Evolutionary conservation across 164 flowering plant species (phyloP).

Genomic region (Piper betle): DNA sequence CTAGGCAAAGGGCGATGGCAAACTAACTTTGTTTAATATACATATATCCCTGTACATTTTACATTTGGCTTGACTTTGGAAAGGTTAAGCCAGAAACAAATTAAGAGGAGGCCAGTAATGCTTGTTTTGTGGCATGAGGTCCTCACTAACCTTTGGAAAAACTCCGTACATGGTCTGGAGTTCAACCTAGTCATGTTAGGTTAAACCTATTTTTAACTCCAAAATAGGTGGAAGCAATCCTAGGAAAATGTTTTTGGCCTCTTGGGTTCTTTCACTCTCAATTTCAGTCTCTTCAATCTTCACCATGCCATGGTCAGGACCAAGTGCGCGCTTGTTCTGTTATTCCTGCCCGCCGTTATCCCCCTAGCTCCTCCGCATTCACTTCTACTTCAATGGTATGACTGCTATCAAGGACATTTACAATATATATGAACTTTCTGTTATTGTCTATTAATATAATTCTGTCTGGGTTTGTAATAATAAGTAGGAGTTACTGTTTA

Average conservation of each 20-base stretch:
- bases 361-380: too few relatives aligned
- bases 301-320: conserved; percentile 8
- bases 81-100: conserved; percentile 6
- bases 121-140: conserved; percentile 14
- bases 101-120: conserved; percentile 1
- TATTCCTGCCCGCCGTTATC: background rate
- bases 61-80: conserved; percentile 9
- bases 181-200: background rate
- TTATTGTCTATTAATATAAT: too few relatives aligned
- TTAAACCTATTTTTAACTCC: background rate
- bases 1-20: conserved; percentile 5
- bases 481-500: too few relatives aligned
- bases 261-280: conserved; percentile 4
- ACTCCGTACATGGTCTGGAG: conserved; percentile 11
- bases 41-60: background rate
- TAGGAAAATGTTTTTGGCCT: conserved; percentile 10
- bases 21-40: background rate
- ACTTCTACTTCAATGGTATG: too few relatives aligned
- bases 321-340: background rate
- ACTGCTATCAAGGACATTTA: too few relatives aligned
- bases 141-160: conserved; percentile 1
- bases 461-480: too few relatives aligned
- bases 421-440: too few relatives aligned
- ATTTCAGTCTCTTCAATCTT: background rate
- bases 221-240: background rate